Evolutionary conservation across 169 alveolate species (phyloP), one percentile per base, ranked within the genome.

Genomic region (Plasmodium chabaudi): DNA sequence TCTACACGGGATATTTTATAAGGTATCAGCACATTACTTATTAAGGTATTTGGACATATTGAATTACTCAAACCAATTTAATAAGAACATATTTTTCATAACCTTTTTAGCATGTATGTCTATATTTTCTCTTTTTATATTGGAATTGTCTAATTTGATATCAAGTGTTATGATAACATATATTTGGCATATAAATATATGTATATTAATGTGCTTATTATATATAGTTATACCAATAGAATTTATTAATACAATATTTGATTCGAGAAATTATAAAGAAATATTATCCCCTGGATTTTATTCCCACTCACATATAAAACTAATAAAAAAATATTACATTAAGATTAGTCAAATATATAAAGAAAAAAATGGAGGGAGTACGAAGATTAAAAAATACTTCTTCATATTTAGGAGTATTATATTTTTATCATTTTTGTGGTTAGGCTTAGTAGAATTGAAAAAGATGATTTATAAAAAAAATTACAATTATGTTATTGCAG

Each of bases 41-140:
- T 19, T 75, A 53, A 61, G 68, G 67, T n/a, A 75, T 63, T 75
- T 75, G 56, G 88, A 75, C 88, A 75, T 75, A 27, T 60, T 75
- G 64, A 75, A 75, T 63, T 74, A 75, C 61, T 75, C 88, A 47
- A 75, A 49, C 64, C 61, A 75, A 63, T 75, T 75, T 75, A 75
- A 75, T 49, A 75, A 75, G 39, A 75, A 61, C 56, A 63, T 75
- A 46, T 75, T 75, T 75, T 75, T 75, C 56, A 75, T 75, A 75
- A 75, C 88, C 19, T 75, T 61, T 49, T 63, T 75, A 75, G 75
- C 61, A 21, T 75, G 88, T 63, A 75, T 75, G 88, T 75, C 88
- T 19, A 75, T 75, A 27, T 75, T 75, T 75, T 75, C 88, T 6
- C 74, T 75, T 44, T 63, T 75, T 56, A n/a, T 75, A 51, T 75